Conservation (phyloP, 2,329 filamentous ascomycete species). For the Zymoseptoria brevis region DNA sequence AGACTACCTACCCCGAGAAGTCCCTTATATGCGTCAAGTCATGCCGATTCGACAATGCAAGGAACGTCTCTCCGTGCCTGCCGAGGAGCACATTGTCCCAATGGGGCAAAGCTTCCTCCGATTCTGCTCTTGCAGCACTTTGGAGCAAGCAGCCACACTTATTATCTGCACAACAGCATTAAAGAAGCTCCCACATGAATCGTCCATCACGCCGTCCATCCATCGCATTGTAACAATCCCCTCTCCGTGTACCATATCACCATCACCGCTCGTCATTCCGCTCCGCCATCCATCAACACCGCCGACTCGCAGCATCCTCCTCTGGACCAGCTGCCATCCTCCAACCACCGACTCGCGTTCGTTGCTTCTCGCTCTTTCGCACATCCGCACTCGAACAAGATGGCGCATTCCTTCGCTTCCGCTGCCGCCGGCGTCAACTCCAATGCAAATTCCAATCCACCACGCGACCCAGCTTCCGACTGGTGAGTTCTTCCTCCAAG, state of each 20-base stretch:
- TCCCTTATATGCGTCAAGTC: no score
- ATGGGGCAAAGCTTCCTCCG: neutral
- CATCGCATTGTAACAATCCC: neutral
- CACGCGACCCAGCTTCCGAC: neutral
- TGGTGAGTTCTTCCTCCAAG: neutral
- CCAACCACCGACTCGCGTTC: neutral
- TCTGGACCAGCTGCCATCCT: neutral
- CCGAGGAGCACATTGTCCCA: neutral
- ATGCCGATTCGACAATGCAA: neutral
- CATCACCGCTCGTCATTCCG: neutral
- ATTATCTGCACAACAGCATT: neutral
- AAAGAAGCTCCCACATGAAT: neutral
- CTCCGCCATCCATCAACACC: neutral
- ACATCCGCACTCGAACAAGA: neutral
- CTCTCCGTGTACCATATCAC: neutral
- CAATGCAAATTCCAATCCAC: neutral
- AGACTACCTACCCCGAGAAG: no score
- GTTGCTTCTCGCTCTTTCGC: neutral
- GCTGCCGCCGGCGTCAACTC: neutral
- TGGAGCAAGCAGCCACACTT: neutral
- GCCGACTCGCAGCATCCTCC: neutral
- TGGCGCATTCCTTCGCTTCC: slow-evolving; percentile 1
- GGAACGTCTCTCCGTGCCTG: neutral
- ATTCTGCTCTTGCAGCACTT: neutral
- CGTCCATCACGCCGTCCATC: neutral